Conservation (phyloP, 2,329 filamentous ascomycete genomes). For the Fusarium sp. region DNA sequence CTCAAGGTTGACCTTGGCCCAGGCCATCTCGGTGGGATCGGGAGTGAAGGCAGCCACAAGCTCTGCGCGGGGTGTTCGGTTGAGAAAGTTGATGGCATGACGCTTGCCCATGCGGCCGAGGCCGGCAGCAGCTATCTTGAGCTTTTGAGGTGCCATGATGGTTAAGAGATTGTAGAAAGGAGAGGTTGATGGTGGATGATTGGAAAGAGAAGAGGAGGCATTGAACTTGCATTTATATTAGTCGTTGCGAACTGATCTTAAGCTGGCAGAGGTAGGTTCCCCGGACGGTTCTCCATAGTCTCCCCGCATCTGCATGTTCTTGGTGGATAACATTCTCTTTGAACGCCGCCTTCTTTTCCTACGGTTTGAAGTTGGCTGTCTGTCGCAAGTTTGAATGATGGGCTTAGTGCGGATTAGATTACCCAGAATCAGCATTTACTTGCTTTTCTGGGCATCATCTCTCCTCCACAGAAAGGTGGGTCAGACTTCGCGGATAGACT, state of each 20-base stretch:
- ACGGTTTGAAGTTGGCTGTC: not conserved
- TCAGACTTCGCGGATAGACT: not conserved
- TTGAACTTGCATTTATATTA: not conserved
- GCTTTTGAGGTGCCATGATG: slow-evolving; percentile 36
- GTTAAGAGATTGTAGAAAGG: not conserved
- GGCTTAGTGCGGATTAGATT: not conserved
- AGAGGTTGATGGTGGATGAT: not conserved
- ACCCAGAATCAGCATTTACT: not conserved
- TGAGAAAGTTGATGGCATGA: slow-evolving; percentile 59
- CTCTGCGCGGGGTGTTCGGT: slow-evolving; percentile 56
- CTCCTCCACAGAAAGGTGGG: not conserved
- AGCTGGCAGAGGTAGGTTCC: too few species aligned
- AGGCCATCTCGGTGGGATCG: slow-evolving; percentile 54
- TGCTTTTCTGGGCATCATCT: not conserved
- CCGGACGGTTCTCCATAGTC: not conserved
- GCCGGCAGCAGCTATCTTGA: slow-evolving; percentile 58
- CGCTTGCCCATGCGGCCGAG: slow-evolving; percentile 63
- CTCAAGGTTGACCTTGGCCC: slow-evolving; percentile 56
- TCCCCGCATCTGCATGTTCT: not conserved
- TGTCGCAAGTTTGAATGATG: not conserved
- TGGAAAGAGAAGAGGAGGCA: not conserved
- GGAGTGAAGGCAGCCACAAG: slow-evolving; percentile 61
- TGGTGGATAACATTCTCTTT: not conserved
- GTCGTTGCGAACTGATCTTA: too few species aligned
- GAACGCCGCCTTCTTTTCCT: not conserved